A percentile compares a stretch with the other conserved stretches of the same genome.
Evolutionary conservation across 345 rosid genomes (phyloP).

Genomic region (Clarkia xantiana): DNA sequence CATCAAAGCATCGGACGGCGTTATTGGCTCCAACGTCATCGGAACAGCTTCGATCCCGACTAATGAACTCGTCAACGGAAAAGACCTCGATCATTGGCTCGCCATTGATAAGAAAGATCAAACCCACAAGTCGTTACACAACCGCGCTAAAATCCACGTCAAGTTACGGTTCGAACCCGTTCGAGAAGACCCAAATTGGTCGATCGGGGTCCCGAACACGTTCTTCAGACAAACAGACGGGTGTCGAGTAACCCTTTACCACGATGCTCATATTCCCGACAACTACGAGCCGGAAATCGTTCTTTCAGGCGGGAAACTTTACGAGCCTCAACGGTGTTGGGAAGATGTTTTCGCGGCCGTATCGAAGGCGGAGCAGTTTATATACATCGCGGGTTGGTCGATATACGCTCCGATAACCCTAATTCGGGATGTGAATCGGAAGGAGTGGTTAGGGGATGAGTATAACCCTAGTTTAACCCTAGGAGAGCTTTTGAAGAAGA

Average conservation of each 20-base stretch:
- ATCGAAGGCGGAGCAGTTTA: slow-evolving; percentile 28
- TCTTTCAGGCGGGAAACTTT: slow-evolving; percentile 19
- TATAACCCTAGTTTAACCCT: slow-evolving; percentile 8
- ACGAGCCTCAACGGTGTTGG: slow-evolving; percentile 29
- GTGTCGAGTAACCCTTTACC: slow-evolving; percentile 39
- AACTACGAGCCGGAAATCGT: slow-evolving; percentile 16
- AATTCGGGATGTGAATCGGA: slow-evolving; percentile 27
- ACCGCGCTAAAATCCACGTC: slow-evolving; percentile 28
- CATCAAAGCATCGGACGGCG: slow-evolving; percentile 20
- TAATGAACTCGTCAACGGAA: slow-evolving; percentile 19
- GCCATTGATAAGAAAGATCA: slow-evolving; percentile 11
- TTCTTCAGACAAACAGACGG: slow-evolving; percentile 29
- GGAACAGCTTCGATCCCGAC: slow-evolving; percentile 35
- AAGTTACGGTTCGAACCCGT: slow-evolving; percentile 23
- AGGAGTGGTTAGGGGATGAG: slow-evolving; percentile 17
- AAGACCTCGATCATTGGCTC: slow-evolving; percentile 31
- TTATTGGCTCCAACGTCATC: slow-evolving; percentile 18
- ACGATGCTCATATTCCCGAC: slow-evolving; percentile 39
- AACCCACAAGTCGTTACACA: slow-evolving; percentile 9
- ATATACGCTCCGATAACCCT: slow-evolving; percentile 27
- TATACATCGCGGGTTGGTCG: slow-evolving; percentile 48
- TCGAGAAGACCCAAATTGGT: slow-evolving; percentile 19
- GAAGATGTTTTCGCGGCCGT: slow-evolving; percentile 41
- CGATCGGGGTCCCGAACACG: slow-evolving; percentile 35
- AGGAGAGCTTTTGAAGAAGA: slow-evolving; percentile 40